Conservation (phyloP, 202 grass and related monocot species). For the Hordeum pubiflorum region DNA sequence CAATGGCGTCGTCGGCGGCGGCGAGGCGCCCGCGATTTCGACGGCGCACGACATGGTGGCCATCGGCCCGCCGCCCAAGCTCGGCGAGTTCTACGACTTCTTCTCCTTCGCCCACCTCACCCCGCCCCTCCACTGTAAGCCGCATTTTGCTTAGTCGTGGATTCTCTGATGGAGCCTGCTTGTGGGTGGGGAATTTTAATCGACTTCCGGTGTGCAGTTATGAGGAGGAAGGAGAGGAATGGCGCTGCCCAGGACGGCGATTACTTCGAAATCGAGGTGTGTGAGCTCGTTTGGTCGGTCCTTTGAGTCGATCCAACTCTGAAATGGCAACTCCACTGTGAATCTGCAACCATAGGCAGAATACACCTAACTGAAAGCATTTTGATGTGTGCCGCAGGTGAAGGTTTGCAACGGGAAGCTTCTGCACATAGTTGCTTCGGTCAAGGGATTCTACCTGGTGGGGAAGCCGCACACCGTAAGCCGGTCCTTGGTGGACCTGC, state of each 20-base stretch:
- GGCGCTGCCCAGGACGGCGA: constrained; percentile 47
- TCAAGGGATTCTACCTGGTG: constrained; percentile 76
- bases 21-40: constrained; percentile 52
- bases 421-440: constrained; percentile 60
- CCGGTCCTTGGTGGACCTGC: constrained; percentile 74
- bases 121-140: constrained; percentile 76
- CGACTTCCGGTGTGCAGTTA: constrained; percentile 47
- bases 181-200: neutral
- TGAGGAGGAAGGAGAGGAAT: constrained; percentile 60
- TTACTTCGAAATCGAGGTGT: constrained; percentile 85
- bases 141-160: neutral
- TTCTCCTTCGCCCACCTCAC: constrained; percentile 87
- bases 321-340: neutral
- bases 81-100: constrained; percentile 95
- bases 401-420: constrained; percentile 98
- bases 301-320: neutral
- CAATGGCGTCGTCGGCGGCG: neutral
- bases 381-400: constrained; percentile 51
- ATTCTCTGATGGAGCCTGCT: neutral
- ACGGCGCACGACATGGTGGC: constrained; percentile 91
- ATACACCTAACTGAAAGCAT: neutral
- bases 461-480: constrained; percentile 55
- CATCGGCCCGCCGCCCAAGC: constrained; percentile 69
- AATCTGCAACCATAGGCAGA: neutral
- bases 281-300: neutral